Evolutionary conservation across 352 stramenopile species (phyloP), one percentile per base, ranked within the genome.

Genomic region (Phytophthora pistaciae): DNA sequence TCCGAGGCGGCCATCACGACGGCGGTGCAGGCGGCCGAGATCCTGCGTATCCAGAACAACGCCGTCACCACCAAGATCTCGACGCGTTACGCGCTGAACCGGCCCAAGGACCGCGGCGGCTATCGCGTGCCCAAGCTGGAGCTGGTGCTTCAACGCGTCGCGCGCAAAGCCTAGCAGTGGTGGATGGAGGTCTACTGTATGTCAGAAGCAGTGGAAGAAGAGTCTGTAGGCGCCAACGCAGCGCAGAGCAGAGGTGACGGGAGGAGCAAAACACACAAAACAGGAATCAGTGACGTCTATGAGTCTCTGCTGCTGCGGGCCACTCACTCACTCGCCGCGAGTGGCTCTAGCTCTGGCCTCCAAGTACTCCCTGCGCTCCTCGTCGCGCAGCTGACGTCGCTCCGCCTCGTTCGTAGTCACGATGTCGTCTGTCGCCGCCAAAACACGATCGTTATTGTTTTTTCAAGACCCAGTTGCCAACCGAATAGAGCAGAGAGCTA

Each of bases 371-470:
- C 71, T 73, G 7, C 70, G 77, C 65, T 91, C 85, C 65, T 90
- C 81, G 40, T 85, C 74, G 56, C 83, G 85, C 64, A 88, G 65
- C 49, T 88, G 81, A 25, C 87, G 87, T 60, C 85, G 85, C 71
- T 94, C 88, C 48, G 85, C 88, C 72, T 94, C 88, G 59, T 82
- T 92, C 49, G 76, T 75, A 10, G 88, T 93, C 64, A 93, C 87
- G 73, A 96, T 96, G 49, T 94, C 87, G 63, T 96, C 88, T 96
- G 71, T 46, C 66, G 44, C 65, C n/a, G 54, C 13, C 56, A 52
- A 49, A 70, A 27, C 44, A 54, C 48, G 74, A 23, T 27, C 9
- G 9, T 27, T 53, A 49, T 3, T 49, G 5, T 5, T 18, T 20
- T n/a, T 49, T 33, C 29, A 33, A 33, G 36, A 42, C 36, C 11